Conservation (phyloP, 2,329 filamentous ascomycete genomes). For the Metarhizium album region DNA sequence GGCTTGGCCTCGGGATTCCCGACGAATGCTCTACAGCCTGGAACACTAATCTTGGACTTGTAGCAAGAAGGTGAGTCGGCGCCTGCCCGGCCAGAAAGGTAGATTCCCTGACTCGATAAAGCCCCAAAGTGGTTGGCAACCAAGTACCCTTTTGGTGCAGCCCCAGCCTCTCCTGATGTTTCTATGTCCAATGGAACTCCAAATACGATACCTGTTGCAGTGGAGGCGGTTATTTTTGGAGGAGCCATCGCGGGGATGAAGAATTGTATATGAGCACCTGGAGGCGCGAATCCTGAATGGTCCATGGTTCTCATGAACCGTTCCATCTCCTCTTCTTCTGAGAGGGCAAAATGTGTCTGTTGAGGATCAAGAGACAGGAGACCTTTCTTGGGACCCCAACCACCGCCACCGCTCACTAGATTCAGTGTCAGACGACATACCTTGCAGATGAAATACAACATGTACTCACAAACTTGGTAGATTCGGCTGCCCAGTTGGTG, state of each 20-base stretch:
- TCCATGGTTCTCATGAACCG: constrained; percentile 41
- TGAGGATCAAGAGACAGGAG: constrained; percentile 70
- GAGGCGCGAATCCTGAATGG: constrained; percentile 41
- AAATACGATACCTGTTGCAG: constrained; percentile 18
- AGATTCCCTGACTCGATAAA: constrained; percentile 50
- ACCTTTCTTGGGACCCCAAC: constrained; percentile 74
- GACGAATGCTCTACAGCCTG: constrained; percentile 21
- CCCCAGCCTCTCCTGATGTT: constrained; percentile 3
- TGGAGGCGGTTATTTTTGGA: constrained; percentile 12
- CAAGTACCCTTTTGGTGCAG: constrained; percentile 1
- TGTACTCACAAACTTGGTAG: constrained; percentile 26
- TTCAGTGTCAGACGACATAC: neutral
- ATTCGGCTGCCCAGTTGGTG: constrained; percentile 33
- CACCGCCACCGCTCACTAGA: constrained; percentile 66
- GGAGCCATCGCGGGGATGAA: constrained; percentile 33
- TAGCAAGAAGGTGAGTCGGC: constrained; percentile 5
- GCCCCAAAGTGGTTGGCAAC: constrained; percentile 44
- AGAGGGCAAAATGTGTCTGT: constrained; percentile 33
- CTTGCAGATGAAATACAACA: neutral
- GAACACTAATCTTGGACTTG: constrained; percentile 24
- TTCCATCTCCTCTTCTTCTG: constrained; percentile 40
- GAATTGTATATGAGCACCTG: constrained; percentile 58
- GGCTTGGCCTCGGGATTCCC: neutral
- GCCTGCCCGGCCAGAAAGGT: constrained; percentile 25
- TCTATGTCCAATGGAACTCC: constrained; percentile 19